A percentile compares a stretch with the other conserved stretches of the same genome.
Conservation (phyloP, 2,329 filamentous ascomycete genomes). For the Fonsecaea multimorphosa region DNA sequence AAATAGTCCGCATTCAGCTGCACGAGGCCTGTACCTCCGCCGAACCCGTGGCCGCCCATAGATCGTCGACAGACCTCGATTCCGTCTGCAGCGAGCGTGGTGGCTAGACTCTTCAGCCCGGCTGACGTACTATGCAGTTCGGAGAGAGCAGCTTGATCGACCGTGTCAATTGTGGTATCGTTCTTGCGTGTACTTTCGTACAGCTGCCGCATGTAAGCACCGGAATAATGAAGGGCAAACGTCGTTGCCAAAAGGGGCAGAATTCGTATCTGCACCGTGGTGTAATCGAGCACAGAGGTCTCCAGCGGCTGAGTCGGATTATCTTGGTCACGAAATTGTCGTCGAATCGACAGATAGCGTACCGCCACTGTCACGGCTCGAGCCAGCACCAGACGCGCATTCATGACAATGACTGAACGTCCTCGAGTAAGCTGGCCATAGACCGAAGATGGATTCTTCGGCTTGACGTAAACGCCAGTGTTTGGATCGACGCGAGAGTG, state of each 20-base stretch:
- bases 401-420: slow-evolving; percentile 49
- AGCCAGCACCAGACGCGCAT: slow-evolving; percentile 59
- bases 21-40: slow-evolving; percentile 59
- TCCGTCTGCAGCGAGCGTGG: slow-evolving; percentile 74
- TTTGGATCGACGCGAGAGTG: slow-evolving; percentile 56
- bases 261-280: slow-evolving; percentile 61
- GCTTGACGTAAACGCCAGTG: slow-evolving; percentile 52
- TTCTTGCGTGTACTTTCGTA: slow-evolving; percentile 54
- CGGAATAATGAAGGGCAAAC: slow-evolving; percentile 55
- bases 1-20: slow-evolving; percentile 76
- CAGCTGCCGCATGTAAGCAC: slow-evolving; percentile 53
- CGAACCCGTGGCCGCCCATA: slow-evolving; percentile 68
- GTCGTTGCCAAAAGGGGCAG: slow-evolving; percentile 58
- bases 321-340: slow-evolving; percentile 58
- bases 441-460: slow-evolving; percentile 54
- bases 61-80: slow-evolving; percentile 75
- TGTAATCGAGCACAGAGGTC: slow-evolving; percentile 58
- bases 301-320: slow-evolving; percentile 46
- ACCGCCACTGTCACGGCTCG: slow-evolving; percentile 60
- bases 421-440: slow-evolving; percentile 54
- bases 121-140: slow-evolving; percentile 78
- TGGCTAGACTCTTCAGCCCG: slow-evolving; percentile 74
- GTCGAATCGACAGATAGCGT: slow-evolving; percentile 56
- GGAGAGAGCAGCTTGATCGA: slow-evolving; percentile 62
- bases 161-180: slow-evolving; percentile 54